phyloP scores from a whole-genome alignment of 805 yeast species.

The Millerozyma miso region DNA sequence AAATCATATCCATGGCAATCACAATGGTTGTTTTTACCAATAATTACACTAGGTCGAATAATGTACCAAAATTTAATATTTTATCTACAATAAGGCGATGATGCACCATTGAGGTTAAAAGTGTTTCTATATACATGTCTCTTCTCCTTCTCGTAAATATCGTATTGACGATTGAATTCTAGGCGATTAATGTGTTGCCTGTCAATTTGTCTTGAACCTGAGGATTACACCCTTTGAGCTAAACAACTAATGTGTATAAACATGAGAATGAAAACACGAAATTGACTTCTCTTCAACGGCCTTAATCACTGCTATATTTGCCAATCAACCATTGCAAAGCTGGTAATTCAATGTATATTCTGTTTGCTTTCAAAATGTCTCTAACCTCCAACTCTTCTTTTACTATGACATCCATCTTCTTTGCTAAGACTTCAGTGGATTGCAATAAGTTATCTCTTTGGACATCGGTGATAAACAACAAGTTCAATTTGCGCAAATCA shows the following conservation, averaged over 20 bases:
- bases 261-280: neutral
- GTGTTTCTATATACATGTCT: neutral
- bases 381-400: slow-evolving; percentile 80
- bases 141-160: neutral
- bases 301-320: slow-evolving; percentile 17
- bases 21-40: too few species aligned
- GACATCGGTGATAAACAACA: slow-evolving; percentile 65
- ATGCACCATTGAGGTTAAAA: neutral
- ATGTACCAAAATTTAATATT: neutral
- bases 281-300: neutral
- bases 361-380: slow-evolving; percentile 75
- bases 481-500: slow-evolving; percentile 45
- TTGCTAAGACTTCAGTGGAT: slow-evolving; percentile 50
- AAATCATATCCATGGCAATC: too few species aligned
- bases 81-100: neutral
- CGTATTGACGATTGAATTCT: neutral
- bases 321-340: slow-evolving; percentile 62
- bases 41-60: too few species aligned
- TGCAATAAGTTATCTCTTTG: slow-evolving; percentile 56
- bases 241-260: too few species aligned
- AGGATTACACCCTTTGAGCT: too few species aligned
- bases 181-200: neutral
- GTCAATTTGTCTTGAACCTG: neutral
- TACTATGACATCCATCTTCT: slow-evolving; percentile 59
- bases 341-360: slow-evolving; percentile 64